Evolutionary conservation across 2,329 filamentous ascomycete genomes (phyloP).

Genomic region (Leptographium flavum): DNA sequence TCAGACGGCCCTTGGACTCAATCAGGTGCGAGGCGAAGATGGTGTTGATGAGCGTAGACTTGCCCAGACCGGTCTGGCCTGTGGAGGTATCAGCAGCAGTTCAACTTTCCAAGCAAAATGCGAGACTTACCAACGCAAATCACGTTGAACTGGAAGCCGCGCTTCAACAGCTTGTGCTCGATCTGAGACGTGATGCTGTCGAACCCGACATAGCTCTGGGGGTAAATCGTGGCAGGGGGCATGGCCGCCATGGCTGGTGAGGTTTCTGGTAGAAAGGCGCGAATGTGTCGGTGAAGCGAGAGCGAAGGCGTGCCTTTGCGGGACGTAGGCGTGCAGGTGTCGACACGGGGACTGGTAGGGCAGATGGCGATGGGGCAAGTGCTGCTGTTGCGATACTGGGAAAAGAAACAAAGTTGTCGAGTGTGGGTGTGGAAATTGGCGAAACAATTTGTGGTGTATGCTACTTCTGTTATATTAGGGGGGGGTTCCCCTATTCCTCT

Average conservation of each 20-base stretch:
- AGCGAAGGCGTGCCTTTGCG: constrained; percentile 8
- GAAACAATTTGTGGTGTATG: constrained; percentile 5
- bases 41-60: constrained; percentile 98
- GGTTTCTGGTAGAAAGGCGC: not conserved
- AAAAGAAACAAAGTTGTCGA: constrained; percentile 14
- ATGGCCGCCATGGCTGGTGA: constrained; percentile 39
- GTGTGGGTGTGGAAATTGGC: constrained; percentile 1
- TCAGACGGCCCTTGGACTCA: constrained; percentile 91
- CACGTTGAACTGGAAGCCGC: constrained; percentile 94
- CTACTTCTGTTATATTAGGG: constrained; percentile 15
- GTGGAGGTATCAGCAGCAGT: constrained; percentile 9
- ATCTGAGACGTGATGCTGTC: constrained; percentile 99
- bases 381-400: constrained; percentile 3
- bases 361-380: not conserved
- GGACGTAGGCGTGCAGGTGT: constrained; percentile 10
- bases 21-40: constrained; percentile 99
- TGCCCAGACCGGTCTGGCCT: constrained; percentile 98
- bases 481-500: constrained; percentile 4
- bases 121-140: constrained; percentile 85
- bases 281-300: constrained; percentile 8
- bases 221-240: constrained; percentile 62
- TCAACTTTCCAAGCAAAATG: not conserved
- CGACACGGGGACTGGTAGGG: not conserved
- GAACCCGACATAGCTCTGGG: constrained; percentile 98
- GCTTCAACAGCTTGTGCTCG: constrained; percentile 98